Conservation (phyloP, 352 stramenopile species). For the Globisporangium okanoganense region DNA sequence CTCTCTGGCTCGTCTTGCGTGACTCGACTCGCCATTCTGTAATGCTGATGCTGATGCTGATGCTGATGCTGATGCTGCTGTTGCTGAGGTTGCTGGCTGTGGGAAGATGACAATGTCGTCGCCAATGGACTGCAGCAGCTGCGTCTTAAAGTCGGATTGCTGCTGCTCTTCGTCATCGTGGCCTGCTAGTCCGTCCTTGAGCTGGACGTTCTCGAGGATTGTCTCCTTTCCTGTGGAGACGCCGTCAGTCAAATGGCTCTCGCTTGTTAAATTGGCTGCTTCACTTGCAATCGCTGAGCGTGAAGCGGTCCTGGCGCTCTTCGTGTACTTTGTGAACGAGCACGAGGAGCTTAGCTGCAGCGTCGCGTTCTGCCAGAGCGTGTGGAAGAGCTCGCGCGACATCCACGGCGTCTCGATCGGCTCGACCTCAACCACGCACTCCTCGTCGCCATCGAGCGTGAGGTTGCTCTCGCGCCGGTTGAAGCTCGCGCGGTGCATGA, state of each 20-base stretch:
- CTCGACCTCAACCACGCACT: slow-evolving; percentile 31
- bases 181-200: slow-evolving; percentile 1
- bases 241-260: not conserved
- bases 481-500: slow-evolving; percentile 12
- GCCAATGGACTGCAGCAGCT: slow-evolving; percentile 45
- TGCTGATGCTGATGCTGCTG: not conserved
- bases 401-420: slow-evolving; percentile 54
- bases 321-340: slow-evolving; percentile 41
- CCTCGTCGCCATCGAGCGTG: slow-evolving; percentile 61
- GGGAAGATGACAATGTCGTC: slow-evolving; percentile 60
- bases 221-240: slow-evolving; percentile 13
- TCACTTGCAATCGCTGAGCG: slow-evolving; percentile 1
- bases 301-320: not conserved
- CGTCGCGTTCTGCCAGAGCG: slow-evolving; percentile 58
- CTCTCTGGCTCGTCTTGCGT: not conserved
- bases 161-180: slow-evolving; percentile 14
- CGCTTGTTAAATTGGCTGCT: not conserved
- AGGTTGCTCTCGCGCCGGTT: slow-evolving; percentile 58
- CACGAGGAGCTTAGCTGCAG: slow-evolving; percentile 51
- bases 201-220: slow-evolving; percentile 15
- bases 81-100: too few species aligned
- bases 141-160: slow-evolving; percentile 34
- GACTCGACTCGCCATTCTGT: slow-evolving; percentile 3
- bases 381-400: slow-evolving; percentile 57
- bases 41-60: not conserved